Percentiles rank a stretch among this genome's conserved stretches.
Conservation (phyloP, 495 filamentous ascomycete species). For the Hypoxylon fragiforme region DNA sequence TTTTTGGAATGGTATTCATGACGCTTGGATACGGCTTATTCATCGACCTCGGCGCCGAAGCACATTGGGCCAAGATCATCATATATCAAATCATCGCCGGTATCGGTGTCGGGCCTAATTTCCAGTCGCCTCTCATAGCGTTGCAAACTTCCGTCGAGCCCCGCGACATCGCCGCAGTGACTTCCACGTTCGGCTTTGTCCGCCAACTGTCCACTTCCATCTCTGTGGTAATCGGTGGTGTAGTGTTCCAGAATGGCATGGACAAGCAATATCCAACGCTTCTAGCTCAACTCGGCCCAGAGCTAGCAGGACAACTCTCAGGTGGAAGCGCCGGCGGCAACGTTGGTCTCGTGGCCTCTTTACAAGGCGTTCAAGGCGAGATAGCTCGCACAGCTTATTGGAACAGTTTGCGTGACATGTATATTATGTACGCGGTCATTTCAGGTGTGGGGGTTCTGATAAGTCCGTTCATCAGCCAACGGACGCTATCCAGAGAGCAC, state of each 20-base stretch:
- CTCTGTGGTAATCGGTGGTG: constrained; percentile 76
- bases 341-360: constrained; percentile 55
- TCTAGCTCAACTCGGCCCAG: constrained; percentile 45
- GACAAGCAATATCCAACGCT: constrained; percentile 46
- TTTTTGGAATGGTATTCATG: constrained; percentile 57
- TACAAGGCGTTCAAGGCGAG: constrained; percentile 50
- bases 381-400: constrained; percentile 60
- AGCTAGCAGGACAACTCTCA: constrained; percentile 46
- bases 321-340: constrained; percentile 61
- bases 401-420: constrained; percentile 65
- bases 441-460: constrained; percentile 57
- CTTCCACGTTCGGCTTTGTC: constrained; percentile 73
- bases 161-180: constrained; percentile 75
- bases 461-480: constrained; percentile 57
- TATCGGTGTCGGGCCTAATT: constrained; percentile 63
- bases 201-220: constrained; percentile 72
- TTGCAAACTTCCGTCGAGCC: constrained; percentile 67
- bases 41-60: constrained; percentile 53
- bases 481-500: constrained; percentile 61
- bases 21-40: constrained; percentile 65
- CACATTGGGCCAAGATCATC: constrained; percentile 60
- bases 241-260: constrained; percentile 74
- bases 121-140: constrained; percentile 75
- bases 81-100: constrained; percentile 64
- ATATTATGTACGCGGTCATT: constrained; percentile 65